A percentile compares a stretch with the other conserved stretches of the same genome.
phyloP scores from a whole-genome alignment of 768 basidiomycete genomes.

The Psilocybe cubensis region DNA sequence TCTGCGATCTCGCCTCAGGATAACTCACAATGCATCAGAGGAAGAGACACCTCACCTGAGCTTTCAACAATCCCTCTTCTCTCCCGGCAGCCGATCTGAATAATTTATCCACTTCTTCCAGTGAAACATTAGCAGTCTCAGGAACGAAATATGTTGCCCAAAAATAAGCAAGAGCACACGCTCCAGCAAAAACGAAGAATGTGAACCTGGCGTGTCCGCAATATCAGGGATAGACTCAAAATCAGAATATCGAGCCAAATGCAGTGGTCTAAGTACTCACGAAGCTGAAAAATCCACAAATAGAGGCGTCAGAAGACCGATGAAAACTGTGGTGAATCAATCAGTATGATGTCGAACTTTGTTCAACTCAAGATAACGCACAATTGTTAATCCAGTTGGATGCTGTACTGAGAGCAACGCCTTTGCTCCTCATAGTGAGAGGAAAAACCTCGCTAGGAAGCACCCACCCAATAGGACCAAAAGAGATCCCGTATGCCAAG shows the following conservation, averaged over 20 bases:
- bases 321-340: slow-evolving; percentile 54
- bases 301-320: slow-evolving; percentile 74
- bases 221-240: not conserved
- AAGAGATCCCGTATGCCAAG: slow-evolving; percentile 74
- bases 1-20: slow-evolving; percentile 36
- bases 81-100: slow-evolving; percentile 62
- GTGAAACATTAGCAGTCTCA: slow-evolving; percentile 75
- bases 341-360: not conserved
- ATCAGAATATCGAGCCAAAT: not conserved
- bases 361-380: slow-evolving; percentile 27
- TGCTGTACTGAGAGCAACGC: slow-evolving; percentile 82
- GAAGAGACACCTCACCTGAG: slow-evolving; percentile 46
- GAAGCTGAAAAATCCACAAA: slow-evolving; percentile 63
- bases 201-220: slow-evolving; percentile 55
- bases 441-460: slow-evolving; percentile 86
- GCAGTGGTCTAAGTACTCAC: slow-evolving; percentile 34
- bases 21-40: not conserved
- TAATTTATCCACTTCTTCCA: slow-evolving; percentile 77
- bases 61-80: slow-evolving; percentile 54
- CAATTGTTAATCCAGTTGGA: slow-evolving; percentile 90
- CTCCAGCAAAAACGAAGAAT: slow-evolving; percentile 67
- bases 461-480: slow-evolving; percentile 85
- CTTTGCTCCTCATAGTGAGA: slow-evolving; percentile 76
- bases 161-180: slow-evolving; percentile 68
- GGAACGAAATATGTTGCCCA: slow-evolving; percentile 75